These are phyloP conservation scores for Bonia amplexicaulis DNA, from an alignment of 176 grass and related monocot genomes.

Conservation along the genomic window DNA sequence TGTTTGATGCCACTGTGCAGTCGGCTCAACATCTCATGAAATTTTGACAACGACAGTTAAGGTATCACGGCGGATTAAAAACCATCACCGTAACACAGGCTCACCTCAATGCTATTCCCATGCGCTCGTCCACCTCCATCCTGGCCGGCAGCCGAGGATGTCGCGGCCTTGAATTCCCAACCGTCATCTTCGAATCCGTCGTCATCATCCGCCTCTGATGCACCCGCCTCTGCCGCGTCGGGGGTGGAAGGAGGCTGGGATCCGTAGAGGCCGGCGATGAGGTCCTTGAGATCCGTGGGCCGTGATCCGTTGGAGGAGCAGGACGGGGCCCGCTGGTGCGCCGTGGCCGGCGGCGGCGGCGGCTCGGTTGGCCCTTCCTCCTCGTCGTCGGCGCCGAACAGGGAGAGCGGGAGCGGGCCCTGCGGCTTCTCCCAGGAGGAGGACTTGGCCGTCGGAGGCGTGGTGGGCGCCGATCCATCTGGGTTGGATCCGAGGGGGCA, in stretches of 20 bases:
- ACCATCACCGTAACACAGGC: neutral
- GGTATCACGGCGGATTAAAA: neutral
- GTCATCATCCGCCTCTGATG: neutral
- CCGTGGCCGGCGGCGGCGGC: neutral
- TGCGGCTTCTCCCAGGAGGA: conserved; percentile 41
- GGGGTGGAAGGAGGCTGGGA: conserved; percentile 2
- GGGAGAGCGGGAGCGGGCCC: conserved; percentile 45
- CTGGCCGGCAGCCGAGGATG: neutral
- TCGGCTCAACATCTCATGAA: neutral
- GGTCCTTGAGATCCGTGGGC: conserved; percentile 44
- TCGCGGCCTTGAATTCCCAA: conserved; percentile 56
- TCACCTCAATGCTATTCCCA: conserved; percentile 33
- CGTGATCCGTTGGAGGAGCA: neutral
- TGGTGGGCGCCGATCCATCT: neutral
- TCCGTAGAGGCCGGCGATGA: conserved; percentile 47
- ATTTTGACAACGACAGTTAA: neutral
- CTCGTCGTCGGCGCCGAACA: conserved; percentile 39
- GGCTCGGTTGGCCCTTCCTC: neutral
- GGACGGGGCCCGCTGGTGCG: neutral
- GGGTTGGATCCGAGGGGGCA: conserved; percentile 32
- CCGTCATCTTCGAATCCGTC: conserved; percentile 38
- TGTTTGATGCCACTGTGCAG: neutral
- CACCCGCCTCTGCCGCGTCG: neutral
- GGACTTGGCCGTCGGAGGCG: neutral
- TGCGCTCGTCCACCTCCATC: neutral